Evolutionary conservation across 164 flowering plant genomes (phyloP).

Genomic region (Chimonanthus praecox): DNA sequence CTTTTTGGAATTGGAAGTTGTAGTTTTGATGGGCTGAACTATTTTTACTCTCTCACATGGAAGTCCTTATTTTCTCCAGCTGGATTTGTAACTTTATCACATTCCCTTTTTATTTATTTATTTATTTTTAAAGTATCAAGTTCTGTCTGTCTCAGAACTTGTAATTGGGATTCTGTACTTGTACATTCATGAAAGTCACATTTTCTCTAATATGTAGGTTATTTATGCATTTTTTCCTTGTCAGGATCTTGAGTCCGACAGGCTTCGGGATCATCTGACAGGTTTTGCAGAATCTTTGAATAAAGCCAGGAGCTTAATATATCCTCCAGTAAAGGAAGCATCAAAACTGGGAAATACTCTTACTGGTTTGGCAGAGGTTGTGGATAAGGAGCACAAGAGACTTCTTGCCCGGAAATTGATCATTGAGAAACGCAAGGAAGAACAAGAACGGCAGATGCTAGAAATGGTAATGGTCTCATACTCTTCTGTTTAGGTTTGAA

Average conservation of each 20-base stretch:
- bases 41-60: background rate
- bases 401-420: constrained; percentile 92
- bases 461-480: constrained; percentile 50
- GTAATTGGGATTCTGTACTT: background rate
- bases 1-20: background rate
- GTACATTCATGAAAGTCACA: too few species aligned
- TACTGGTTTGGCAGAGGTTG: constrained; percentile 57
- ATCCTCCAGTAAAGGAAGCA: constrained; percentile 36
- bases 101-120: background rate
- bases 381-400: constrained; percentile 84
- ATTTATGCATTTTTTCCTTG: background rate
- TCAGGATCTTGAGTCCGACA: constrained; percentile 82
- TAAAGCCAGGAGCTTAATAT: constrained; percentile 62
- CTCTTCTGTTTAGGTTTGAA: too few species aligned
- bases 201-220: background rate
- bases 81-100: background rate
- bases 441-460: constrained; percentile 76
- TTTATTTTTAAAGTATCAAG: too few species aligned
- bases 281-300: constrained; percentile 58
- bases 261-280: constrained; percentile 51
- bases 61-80: background rate
- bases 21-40: background rate
- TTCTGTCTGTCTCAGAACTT: background rate
- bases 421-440: constrained; percentile 95
- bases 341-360: constrained; percentile 56